Base-by-base conservation (phyloP, 2,329 filamentous ascomycete genomes). In the Thielaviopsis musarum region DNA sequence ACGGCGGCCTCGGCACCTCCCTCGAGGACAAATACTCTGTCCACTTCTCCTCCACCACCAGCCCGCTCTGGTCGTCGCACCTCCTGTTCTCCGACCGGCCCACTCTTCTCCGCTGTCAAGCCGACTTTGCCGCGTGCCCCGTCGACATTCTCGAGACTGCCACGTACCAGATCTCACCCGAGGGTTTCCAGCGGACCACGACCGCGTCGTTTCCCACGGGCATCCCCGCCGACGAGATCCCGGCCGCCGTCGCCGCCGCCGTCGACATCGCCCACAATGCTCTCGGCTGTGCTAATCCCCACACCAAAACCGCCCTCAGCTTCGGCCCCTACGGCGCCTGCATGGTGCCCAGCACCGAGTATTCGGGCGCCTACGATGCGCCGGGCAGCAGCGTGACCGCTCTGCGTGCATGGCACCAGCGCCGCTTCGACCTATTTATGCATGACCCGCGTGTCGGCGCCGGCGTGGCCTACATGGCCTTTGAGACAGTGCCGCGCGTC, bases 41-140 rank as follows among this genome's bases (percentile, higher is more conserved):
- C 61, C 71, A 67, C 15, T 87, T 86, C 67, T 68, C 71, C 28
- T 58, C 56, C 17, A 66, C 70, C 45, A 71, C 69, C 12, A 78
- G 75, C 9, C 84, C 83, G 0, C 75, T 87, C 48, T 87, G 84
- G 84, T 85, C 84, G 0, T 82, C 82, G 0, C 77, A 86, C 65
- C 74, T 85, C 5, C 75, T 87, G n/a, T 66, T 85, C 58, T 72
- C 75, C 41, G 72, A 76, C 63, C 75, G 73, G 2, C 54, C 54
- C 38, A 80, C 75, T 0, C 74, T 85, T 9, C 69, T 74, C 61
- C 69, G 70, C 30, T 82, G 79, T 66, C 82, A 85, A 66, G 66
- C 66, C 57, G 76, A 77, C 63, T 85, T 85, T 66, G 74, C 71
- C 57, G 62, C 66, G 7, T 76, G 79, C 1, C 82, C 80, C 41